Conservation (phyloP, 1,284 basidiomycete genomes). For the Mycosarcoma mackinlayi region DNA sequence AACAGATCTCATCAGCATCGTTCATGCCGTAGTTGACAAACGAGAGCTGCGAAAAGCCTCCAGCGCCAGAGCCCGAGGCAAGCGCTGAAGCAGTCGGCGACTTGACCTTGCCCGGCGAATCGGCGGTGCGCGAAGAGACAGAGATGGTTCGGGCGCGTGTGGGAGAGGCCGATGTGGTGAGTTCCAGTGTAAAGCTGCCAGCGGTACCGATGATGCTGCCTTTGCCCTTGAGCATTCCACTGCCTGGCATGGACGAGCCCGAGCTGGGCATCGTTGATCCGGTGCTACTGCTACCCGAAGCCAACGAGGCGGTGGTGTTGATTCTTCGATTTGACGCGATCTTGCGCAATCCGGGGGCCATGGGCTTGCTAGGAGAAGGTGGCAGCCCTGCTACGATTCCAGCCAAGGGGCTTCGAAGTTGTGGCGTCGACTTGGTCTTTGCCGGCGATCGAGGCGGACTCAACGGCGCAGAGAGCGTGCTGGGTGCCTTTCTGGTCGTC, state of each 20-base stretch:
- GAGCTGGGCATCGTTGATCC: constrained; percentile 25
- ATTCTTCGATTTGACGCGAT: constrained; percentile 52
- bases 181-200: constrained; percentile 34
- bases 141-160: constrained; percentile 38
- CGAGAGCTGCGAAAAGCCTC: constrained; percentile 35
- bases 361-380: constrained; percentile 20
- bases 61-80: constrained; percentile 9
- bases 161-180: constrained; percentile 38
- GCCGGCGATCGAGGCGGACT: constrained; percentile 42
- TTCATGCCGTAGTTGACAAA: constrained; percentile 67
- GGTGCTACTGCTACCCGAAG: constrained; percentile 6
- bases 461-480: constrained; percentile 26
- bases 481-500: constrained; percentile 29
- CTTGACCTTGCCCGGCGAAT: constrained; percentile 26
- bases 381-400: constrained; percentile 13
- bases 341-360: constrained; percentile 39
- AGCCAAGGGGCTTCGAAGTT: constrained; percentile 27
- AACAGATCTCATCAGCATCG: constrained; percentile 66
- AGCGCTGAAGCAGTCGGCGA: constrained; percentile 26
- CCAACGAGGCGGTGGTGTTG: constrained; percentile 8
- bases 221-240: constrained; percentile 6
- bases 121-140: constrained; percentile 16
- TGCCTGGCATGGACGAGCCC: constrained; percentile 19
- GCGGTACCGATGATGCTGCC: constrained; percentile 11
- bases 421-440: constrained; percentile 54